Percentiles rank a stretch among this genome's conserved stretches.
Conservation (phyloP, 257 asterid genomes). For the Nicotiana noctiflora region DNA sequence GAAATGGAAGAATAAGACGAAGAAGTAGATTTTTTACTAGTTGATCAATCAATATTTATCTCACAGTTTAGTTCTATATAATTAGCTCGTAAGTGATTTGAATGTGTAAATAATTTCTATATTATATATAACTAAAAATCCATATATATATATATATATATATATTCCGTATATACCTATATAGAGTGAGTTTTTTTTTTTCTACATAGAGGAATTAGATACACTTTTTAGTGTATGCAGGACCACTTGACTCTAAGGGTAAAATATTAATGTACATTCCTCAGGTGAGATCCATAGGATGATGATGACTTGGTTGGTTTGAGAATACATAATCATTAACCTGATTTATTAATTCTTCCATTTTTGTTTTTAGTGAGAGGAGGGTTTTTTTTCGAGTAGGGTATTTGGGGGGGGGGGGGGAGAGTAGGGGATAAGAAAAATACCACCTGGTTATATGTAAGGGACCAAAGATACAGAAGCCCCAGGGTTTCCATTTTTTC, state of each 20-base stretch:
- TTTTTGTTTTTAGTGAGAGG: background rate
- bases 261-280: background rate
- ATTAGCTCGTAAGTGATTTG: too few relatives aligned
- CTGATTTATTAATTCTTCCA: background rate
- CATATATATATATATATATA: too few relatives aligned
- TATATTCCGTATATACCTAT: background rate
- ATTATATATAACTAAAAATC: background rate
- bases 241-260: background rate
- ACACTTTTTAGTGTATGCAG: background rate
- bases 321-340: background rate
- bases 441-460: slow-evolving; percentile 1
- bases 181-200: background rate
- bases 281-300: background rate
- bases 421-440: background rate
- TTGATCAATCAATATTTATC: too few relatives aligned
- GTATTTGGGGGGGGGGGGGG: background rate
- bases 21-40: too few relatives aligned
- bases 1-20: too few relatives aligned
- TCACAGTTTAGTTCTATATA: too few relatives aligned
- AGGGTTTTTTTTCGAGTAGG: background rate
- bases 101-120: background rate
- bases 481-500: slow-evolving; percentile 26
- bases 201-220: background rate
- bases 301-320: background rate
- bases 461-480: slow-evolving; percentile 19